Evolutionary conservation across 176 grass and related monocot genomes (phyloP).

Genomic region (Saccharum officinarum): DNA sequence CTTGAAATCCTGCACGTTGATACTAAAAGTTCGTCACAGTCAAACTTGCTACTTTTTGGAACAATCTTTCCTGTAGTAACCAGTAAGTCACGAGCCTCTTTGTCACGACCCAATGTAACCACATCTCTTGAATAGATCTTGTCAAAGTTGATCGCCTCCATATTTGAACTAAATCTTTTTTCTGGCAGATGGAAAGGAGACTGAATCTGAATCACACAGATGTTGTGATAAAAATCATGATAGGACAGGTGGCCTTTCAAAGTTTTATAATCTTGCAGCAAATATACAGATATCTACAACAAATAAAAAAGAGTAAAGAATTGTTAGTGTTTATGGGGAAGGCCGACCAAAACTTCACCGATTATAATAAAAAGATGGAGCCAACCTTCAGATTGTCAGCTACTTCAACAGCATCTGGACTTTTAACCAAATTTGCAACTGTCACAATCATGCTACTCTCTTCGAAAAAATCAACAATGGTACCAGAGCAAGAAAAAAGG

Average conservation of each 20-base stretch:
- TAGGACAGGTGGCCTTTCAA: neutral
- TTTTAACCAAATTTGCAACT: slow-evolving; percentile 18
- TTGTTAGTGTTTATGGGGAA: neutral
- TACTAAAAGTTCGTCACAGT: slow-evolving; percentile 13
- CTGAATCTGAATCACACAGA: neutral
- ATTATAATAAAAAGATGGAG: slow-evolving; percentile 5
- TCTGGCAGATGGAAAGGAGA: neutral
- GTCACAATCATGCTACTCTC: neutral
- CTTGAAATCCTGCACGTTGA: slow-evolving; percentile 13
- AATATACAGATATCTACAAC: slow-evolving; percentile 11
- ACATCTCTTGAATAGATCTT: neutral
- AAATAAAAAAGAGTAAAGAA: neutral
- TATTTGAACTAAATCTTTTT: slow-evolving; percentile 5
- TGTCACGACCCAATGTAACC: slow-evolving; percentile 8
- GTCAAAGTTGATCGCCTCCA: neutral
- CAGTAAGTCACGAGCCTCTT: neutral
- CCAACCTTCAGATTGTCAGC: neutral
- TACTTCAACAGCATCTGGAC: neutral
- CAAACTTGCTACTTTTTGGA: slow-evolving; percentile 10
- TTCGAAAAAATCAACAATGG: neutral
- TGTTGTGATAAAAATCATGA: slow-evolving; percentile 8
- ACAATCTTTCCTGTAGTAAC: slow-evolving; percentile 1
- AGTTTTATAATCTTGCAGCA: neutral
- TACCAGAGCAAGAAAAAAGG: neutral
- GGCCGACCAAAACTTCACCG: neutral